Base-by-base conservation (phyloP, 352 stramenopile genomes). In the Thraustochytrium sp. region DNA sequence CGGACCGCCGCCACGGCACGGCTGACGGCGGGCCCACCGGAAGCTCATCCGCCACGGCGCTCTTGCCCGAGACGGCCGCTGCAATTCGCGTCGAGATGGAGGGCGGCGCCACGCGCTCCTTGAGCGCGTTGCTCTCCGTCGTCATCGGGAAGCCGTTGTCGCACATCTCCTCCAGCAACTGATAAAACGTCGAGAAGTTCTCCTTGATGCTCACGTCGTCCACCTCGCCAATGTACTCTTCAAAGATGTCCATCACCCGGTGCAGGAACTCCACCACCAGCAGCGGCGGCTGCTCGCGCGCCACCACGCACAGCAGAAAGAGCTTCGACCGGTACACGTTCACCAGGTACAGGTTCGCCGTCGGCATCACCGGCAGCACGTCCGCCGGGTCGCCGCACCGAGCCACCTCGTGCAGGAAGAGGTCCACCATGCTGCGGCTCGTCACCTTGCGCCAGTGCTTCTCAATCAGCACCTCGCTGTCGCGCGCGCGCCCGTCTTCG, bases 191-290 rank as follows among this genome's bases (percentile, higher is more conserved):
- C 3, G 85, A 85, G 87, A 99, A 99, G 87, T 98, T 98, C 85
- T 98, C 95, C 88, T 98, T 98, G 86, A 99, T 97, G 3, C 94
- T 92, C 82, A 91, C 94, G 85, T 98, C 96, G 85, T 98, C 94
- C 38, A 97, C 95, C 18, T 92, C 92, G 77, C 94, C 95, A 89
- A 99, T 98, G 87, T 99, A 99, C 55, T 98, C 92, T 18, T 93
- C 90, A 85, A 99, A 98, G 3, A 98, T 97, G 26, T 97, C 94
- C 31, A 97, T 89, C 21, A 99, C 90, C 26, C 96, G 91, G 87
- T 99, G 95, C 55, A 99, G 86, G 82, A 99, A 98, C 90, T 99
- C 96, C 61, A 98, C 95, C 64, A 98, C 90, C 56, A 94, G 85
- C 8, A 96, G 88, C 4, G 92, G 90, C 49, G 89, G 85, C 37